phyloP scores from a whole-genome alignment of 768 basidiomycete species.

The Strobilomyces echinocephalus region DNA sequence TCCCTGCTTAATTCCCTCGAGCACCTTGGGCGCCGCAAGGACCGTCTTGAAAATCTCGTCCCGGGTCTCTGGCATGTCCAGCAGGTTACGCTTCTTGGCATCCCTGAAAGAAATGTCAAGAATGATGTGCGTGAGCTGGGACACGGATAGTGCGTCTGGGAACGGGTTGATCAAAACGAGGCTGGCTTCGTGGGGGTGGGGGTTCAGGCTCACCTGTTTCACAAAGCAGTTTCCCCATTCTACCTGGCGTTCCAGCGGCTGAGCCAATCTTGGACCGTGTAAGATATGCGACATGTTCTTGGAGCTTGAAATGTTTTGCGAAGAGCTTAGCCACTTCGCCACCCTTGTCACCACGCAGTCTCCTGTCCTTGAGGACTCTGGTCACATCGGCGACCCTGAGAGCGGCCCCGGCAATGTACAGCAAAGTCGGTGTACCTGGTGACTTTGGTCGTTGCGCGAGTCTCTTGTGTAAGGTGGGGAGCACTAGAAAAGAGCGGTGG shows the following conservation, averaged over 20 bases:
- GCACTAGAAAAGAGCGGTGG: conserved; percentile 36
- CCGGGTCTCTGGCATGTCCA: conserved; percentile 82
- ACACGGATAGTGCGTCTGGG: conserved; percentile 64
- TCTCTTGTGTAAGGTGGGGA: conserved; percentile 64
- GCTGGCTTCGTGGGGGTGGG: neutral
- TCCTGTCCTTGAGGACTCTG: conserved; percentile 63
- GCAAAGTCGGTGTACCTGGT: conserved; percentile 79
- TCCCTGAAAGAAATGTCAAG: conserved; percentile 74
- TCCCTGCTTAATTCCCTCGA: conserved; percentile 62
- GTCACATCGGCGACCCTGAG: conserved; percentile 88
- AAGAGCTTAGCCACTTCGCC: conserved; percentile 95
- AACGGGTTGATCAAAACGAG: conserved; percentile 5
- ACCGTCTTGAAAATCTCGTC: conserved; percentile 76
- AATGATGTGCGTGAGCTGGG: conserved; percentile 79
- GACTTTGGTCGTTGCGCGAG: conserved; percentile 71
- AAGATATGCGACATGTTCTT: conserved; percentile 82
- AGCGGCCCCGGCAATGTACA: conserved; percentile 86
- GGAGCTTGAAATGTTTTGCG: conserved; percentile 88
- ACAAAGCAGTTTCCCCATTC: conserved; percentile 80
- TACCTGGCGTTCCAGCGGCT: conserved; percentile 89
- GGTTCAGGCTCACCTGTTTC: conserved; percentile 56
- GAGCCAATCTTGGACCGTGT: conserved; percentile 79
- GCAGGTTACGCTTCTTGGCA: conserved; percentile 64
- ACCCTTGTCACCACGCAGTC: conserved; percentile 72
- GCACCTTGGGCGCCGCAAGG: conserved; percentile 55